Conservation (phyloP, 768 basidiomycete genomes). For the Termitomyces sp. region DNA sequence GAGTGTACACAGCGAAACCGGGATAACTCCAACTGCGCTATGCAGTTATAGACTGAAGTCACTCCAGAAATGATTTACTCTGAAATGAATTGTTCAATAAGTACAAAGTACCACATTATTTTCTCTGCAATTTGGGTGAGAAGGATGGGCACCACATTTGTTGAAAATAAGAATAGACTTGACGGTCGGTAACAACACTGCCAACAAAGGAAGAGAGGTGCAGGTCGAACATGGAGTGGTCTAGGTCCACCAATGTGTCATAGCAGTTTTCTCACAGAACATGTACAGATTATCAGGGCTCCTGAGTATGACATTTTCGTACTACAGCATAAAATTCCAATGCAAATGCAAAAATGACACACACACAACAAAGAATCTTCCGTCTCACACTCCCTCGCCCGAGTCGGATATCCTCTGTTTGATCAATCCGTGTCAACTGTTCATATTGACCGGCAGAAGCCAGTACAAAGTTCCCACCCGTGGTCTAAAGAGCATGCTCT, state of each 20-base stretch:
- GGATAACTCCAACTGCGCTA: slow-evolving; percentile 33
- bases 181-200: neutral
- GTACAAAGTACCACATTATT: neutral
- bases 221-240: neutral
- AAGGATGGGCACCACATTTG: neutral
- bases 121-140: neutral
- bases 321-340: neutral
- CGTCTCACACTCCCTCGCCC: neutral
- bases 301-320: neutral
- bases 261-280: neutral
- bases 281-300: neutral
- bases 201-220: too few relatives aligned
- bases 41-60: slow-evolving; percentile 17
- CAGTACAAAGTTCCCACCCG: neutral
- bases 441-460: neutral
- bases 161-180: neutral
- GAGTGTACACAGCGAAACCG: slow-evolving; percentile 44
- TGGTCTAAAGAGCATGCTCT: neutral
- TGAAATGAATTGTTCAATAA: neutral
- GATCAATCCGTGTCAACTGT: neutral
- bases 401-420: neutral
- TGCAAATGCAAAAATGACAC: neutral
- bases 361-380: neutral
- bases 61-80: slow-evolving; percentile 21
- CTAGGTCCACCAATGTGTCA: neutral